These are phyloP conservation scores for Chlorencoelia australis DNA, from an alignment of 2,329 filamentous ascomycete species.

Conservation along the genomic window DNA sequence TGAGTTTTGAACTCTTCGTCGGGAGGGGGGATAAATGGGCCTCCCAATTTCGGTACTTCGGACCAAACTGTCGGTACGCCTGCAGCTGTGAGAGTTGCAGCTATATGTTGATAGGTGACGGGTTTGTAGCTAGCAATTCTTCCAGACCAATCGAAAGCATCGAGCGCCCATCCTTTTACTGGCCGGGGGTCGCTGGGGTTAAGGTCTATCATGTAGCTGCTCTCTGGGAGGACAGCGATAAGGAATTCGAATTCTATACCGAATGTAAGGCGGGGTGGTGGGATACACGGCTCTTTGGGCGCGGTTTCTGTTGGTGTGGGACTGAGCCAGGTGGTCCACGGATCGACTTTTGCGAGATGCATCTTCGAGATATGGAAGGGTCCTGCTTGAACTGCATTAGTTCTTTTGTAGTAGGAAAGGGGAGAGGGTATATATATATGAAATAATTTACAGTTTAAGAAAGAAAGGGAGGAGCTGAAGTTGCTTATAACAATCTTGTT, in stretches of 20 bases:
- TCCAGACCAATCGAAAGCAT: background rate
- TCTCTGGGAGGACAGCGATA: background rate
- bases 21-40: background rate
- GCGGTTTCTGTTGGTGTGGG: background rate
- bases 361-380: background rate
- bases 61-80: no score
- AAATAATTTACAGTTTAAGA: no score
- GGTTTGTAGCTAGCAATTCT: no score
- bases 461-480: no score
- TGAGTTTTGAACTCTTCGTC: background rate
- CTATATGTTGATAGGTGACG: background rate
- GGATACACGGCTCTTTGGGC: background rate
- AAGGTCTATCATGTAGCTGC: background rate
- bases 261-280: constrained; percentile 2
- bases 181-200: background rate
- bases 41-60: no score
- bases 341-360: background rate
- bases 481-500: no score
- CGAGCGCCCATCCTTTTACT: background rate
- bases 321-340: no score
- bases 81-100: background rate
- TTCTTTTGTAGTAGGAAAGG: background rate
- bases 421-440: background rate
- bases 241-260: constrained; percentile 5
- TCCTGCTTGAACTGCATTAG: background rate